Conservation (phyloP, 192 early-diverging fungal genomes). For the Umbelopsis sp. region DNA sequence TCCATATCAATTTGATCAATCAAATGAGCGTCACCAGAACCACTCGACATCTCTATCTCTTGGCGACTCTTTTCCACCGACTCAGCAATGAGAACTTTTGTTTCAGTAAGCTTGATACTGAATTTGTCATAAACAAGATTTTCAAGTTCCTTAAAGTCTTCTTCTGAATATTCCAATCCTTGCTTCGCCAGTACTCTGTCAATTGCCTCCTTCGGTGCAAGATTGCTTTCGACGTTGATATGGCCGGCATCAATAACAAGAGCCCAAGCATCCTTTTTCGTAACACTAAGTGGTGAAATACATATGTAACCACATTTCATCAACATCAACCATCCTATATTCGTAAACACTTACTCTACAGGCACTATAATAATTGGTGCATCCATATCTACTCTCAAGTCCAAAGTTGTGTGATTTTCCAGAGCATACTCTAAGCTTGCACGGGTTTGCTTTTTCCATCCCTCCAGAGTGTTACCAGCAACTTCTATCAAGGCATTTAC, state of each 20-base stretch:
- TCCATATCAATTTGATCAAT: slow-evolving; percentile 73
- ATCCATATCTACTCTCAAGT: slow-evolving; percentile 78
- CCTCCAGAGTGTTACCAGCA: slow-evolving; percentile 71
- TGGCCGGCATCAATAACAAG: slow-evolving; percentile 83
- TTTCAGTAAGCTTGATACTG: slow-evolving; percentile 63
- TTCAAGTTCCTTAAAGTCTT: slow-evolving; percentile 67
- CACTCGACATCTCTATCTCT: slow-evolving; percentile 21
- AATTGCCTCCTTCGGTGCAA: slow-evolving; percentile 61
- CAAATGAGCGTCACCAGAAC: slow-evolving; percentile 51
- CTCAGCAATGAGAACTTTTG: slow-evolving; percentile 70
- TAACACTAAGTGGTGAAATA: slow-evolving; percentile 27
- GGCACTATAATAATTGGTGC: slow-evolving; percentile 86
- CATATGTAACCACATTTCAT: background rate
- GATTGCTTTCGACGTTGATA: slow-evolving; percentile 71
- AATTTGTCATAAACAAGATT: slow-evolving; percentile 81
- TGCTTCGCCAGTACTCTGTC: slow-evolving; percentile 63
- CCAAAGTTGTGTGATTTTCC: slow-evolving; percentile 73
- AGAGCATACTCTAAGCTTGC: slow-evolving; percentile 79
- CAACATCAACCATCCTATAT: background rate
- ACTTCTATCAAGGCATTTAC: slow-evolving; percentile 60
- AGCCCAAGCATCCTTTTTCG: slow-evolving; percentile 52
- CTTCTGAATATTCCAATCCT: slow-evolving; percentile 48
- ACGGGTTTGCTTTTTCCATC: slow-evolving; percentile 72
- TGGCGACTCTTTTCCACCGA: slow-evolving; percentile 26
- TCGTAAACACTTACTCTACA: slow-evolving; percentile 29